Base-by-base conservation (phyloP, 495 filamentous ascomycete genomes). In the Penicillium parvum region DNA sequence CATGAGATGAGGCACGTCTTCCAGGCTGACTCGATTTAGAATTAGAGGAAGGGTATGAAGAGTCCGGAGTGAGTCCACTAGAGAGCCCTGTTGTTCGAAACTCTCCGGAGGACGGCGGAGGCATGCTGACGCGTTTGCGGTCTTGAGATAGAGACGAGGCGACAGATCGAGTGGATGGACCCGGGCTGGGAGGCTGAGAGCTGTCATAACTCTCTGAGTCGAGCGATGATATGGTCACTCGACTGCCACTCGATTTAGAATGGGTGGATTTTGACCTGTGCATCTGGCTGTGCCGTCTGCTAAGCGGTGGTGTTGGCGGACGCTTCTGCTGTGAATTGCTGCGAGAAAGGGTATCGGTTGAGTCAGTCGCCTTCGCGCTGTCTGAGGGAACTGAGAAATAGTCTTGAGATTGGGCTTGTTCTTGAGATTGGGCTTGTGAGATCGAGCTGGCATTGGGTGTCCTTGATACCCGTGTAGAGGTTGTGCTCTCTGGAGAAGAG, bases 401-500 rank as follows among this genome's bases (percentile, higher is more conserved):
- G 36, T 70, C 28, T 7, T n/a, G n/a, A n/a, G n/a, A n/a, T n/a
- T n/a, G n/a, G n/a, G n/a, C 66, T 5, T 55, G 38, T 5, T 68
- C 66, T 2, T 67, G 53, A n/a, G 58, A 60, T 2, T 72, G 71
- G 15, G n/a, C n/a, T n/a, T n/a, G n/a, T n/a, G 74, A 61, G 6
- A 69, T 68, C 23, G 76, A 76, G 45, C 74, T 79, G 9, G 75
- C 57, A 48, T 79, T 64, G 15, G 71, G 67, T 4, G 65, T 57
- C 4, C 40, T 46, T 7, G 57, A 45, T 21, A 52, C 29, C 32
- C 32, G 45, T 10, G 43, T 40, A 11, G 57, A 49, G 7, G 37
- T 43, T 22, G 53, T 53, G 37, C 47, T 38, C 27, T 61, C 55
- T 3, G 53, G 42, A 16, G 57, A 49, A 23, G 49, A 45, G 14